phyloP scores from a whole-genome alignment of 345 rosid genomes.

The Eucalyptus sp. region DNA sequence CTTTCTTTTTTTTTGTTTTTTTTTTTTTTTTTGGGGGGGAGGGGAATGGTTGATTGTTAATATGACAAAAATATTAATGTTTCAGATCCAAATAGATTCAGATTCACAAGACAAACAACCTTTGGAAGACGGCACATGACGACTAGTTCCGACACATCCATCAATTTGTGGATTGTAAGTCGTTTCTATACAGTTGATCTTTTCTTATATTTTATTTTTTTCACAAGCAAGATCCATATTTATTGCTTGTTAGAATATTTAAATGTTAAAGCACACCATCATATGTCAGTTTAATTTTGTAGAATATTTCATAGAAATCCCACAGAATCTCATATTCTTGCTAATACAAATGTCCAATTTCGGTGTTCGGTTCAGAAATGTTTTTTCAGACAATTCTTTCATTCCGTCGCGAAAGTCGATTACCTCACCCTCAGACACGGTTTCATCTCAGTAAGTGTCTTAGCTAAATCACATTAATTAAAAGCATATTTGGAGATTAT shows the following conservation, averaged over 20 bases:
- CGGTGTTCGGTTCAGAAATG: conserved; percentile 30
- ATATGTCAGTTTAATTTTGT: too few relatives aligned
- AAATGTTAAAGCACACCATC: too few relatives aligned
- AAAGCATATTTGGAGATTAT: neutral
- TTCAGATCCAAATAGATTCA: conserved; percentile 50
- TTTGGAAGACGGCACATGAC: conserved; percentile 55
- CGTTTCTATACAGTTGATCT: neutral
- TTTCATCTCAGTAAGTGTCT: conserved; percentile 32
- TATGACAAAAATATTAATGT: neutral
- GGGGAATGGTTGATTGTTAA: neutral
- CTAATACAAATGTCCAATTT: neutral
- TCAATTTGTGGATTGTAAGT: conserved; percentile 49
- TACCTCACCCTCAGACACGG: conserved; percentile 75
- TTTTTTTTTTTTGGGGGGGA: neutral
- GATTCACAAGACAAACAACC: conserved; percentile 59
- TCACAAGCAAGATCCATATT: too few relatives aligned
- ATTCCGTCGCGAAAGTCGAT: conserved; percentile 62
- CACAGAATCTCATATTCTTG: neutral
- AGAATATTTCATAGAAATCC: too few relatives aligned
- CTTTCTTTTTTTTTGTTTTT: neutral
- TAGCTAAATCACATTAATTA: neutral
- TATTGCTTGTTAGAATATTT: too few relatives aligned
- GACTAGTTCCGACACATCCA: conserved; percentile 12
- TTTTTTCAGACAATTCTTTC: conserved; percentile 56
- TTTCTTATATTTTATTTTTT: neutral